phyloP scores from a whole-genome alignment of 768 basidiomycete species.

The Cystofilobasidium macerans region DNA sequence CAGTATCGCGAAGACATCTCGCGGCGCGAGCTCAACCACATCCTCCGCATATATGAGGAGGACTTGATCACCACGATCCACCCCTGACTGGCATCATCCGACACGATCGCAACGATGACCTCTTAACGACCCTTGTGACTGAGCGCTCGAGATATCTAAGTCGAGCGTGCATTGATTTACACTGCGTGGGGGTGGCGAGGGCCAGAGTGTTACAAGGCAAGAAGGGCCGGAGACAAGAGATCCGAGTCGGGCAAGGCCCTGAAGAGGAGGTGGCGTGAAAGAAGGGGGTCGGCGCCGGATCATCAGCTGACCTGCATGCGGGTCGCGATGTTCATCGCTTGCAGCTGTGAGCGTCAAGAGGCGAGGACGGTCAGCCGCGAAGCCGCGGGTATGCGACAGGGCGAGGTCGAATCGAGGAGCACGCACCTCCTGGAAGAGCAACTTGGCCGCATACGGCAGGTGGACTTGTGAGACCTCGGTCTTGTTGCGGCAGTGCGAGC shows the following conservation, averaged over 20 bases:
- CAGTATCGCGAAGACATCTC: slow-evolving; percentile 44
- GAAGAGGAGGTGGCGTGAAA: background rate
- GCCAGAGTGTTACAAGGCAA: background rate
- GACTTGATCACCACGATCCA: slow-evolving; percentile 13
- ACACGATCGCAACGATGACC: too few relatives aligned
- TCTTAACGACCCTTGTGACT: too few relatives aligned
- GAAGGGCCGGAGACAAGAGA: background rate
- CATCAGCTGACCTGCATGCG: slow-evolving; percentile 38
- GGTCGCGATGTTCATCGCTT: slow-evolving; percentile 90
- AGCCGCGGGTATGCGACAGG: background rate
- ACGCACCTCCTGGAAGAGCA: slow-evolving; percentile 68
- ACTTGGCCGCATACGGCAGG: slow-evolving; percentile 92
- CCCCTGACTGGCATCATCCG: background rate
- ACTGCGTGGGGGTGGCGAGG: too few relatives aligned
- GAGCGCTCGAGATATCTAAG: too few relatives aligned
- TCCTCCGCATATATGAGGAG: slow-evolving; percentile 12
- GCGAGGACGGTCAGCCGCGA: slow-evolving; percentile 13
- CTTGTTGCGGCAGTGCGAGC: slow-evolving; percentile 37
- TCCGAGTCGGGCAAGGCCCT: too few relatives aligned
- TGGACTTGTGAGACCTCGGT: slow-evolving; percentile 38
- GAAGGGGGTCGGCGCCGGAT: background rate
- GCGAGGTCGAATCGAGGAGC: background rate
- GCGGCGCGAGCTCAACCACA: slow-evolving; percentile 10
- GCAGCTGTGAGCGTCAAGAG: slow-evolving; percentile 58
- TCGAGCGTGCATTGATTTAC: too few relatives aligned